These are phyloP conservation scores for Aureobasidium sp. DNA, from an alignment of 2,329 filamentous ascomycete species.

Conservation along the genomic window DNA sequence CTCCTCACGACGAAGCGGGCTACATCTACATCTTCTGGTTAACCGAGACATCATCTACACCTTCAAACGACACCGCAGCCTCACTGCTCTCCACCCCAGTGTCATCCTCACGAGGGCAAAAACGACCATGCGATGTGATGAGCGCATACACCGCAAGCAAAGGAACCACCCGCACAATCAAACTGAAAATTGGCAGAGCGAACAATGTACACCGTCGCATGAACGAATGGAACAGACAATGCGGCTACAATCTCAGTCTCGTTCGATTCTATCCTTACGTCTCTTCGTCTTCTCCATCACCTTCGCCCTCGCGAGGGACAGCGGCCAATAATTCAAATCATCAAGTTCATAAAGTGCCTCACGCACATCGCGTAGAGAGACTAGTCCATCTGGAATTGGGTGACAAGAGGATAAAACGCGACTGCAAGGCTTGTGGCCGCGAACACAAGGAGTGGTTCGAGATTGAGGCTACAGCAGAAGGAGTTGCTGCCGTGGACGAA, in stretches of 20 bases:
- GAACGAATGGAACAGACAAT: constrained; percentile 90
- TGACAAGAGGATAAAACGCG: constrained; percentile 49
- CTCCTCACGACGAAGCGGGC: constrained; percentile 67
- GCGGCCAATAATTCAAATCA: constrained; percentile 13
- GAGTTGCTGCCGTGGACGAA: constrained; percentile 61
- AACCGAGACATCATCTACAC: constrained; percentile 56
- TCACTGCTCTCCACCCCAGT: constrained; percentile 26
- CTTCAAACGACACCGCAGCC: constrained; percentile 38
- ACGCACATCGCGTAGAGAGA: constrained; percentile 80
- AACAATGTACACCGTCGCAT: constrained; percentile 84
- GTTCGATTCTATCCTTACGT: constrained; percentile 89
- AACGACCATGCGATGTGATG: constrained; percentile 29
- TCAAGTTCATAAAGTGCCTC: constrained; percentile 62
- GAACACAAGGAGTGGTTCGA: constrained; percentile 96
- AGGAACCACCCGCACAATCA: constrained; percentile 50
- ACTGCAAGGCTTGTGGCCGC: constrained; percentile 71
- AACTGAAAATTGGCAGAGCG: constrained; percentile 59
- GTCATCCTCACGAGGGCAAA: background rate
- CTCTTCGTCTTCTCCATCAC: constrained; percentile 21
- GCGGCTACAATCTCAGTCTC: constrained; percentile 78
- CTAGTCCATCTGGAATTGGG: constrained; percentile 85
- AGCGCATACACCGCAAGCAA: constrained; percentile 26
- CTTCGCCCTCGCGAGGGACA: constrained; percentile 21
- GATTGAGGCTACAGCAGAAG: constrained; percentile 65
- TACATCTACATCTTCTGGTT: constrained; percentile 99